Evolutionary conservation across 2,329 filamentous ascomycete species (phyloP), one percentile per base, ranked within the genome.

Genomic region (Graphilbum fragrans): DNA sequence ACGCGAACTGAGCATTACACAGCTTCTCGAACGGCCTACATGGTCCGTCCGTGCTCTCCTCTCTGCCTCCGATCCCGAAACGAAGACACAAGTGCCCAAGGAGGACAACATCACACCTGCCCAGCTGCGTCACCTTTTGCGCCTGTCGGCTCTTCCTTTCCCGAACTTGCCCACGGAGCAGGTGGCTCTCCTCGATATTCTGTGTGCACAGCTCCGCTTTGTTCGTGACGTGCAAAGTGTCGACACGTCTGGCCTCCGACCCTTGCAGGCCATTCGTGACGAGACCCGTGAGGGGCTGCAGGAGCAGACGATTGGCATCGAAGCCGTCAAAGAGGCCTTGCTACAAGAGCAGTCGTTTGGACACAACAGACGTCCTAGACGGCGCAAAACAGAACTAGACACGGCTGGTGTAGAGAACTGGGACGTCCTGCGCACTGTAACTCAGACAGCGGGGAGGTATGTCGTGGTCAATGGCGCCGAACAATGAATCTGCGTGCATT

Each of bases 11-110:
- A 37, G 44, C 21, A 20, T 46, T 4, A 39, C 25, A 11, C 23
- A 37, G 19, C 41, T 50, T 17, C 33, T 50, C 3, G 32, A 41
- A 17, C 70, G 72, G 45, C 86, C 88, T 19, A 81, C 74, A 38
- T 95, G 88, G 88, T 94, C 88, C 36, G 80, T 93, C 49, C 67
- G 75, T 27, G 80, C 82, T 9, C 76, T 94, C 5, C 67, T 92
- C 9, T 44, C 52, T 20, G 44, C 29, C 8, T 10, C 29, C 5
- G 29, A 9, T 31, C 11, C 8, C 7, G 25, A 31, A 5, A 37
- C 5, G 35, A 25, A 16, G 36, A 25, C 35, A 25, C 34, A 1
- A 20, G 19, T 14, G 4, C 52, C 48, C 41, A 55, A 55, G 52
- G 55, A 66, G 38, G 59, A 37, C 21, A 27, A 59, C 43, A 71